phyloP scores from a whole-genome alignment of 371 early-diverging fungal genomes.

The Mortierella sp. region DNA sequence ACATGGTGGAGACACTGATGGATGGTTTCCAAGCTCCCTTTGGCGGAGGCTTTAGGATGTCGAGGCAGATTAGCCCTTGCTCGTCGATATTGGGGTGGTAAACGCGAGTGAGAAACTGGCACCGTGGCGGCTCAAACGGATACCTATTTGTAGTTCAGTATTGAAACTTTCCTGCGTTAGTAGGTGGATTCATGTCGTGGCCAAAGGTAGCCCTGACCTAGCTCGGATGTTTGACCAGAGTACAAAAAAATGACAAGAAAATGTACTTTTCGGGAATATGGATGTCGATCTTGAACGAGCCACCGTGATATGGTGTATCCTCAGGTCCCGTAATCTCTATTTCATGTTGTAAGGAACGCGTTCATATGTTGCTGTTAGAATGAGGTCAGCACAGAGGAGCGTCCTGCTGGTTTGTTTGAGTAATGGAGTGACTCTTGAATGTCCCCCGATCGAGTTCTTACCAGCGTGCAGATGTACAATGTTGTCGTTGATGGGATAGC shows the following conservation, averaged over 20 bases:
- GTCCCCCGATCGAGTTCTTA: not conserved
- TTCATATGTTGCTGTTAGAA: not conserved
- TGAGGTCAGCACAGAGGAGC: not conserved
- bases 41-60: constrained; percentile 43
- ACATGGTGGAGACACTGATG: constrained; percentile 38
- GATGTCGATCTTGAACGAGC: constrained; percentile 50
- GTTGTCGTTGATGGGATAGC: constrained; percentile 50
- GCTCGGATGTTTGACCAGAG: not conserved
- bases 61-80: constrained; percentile 53
- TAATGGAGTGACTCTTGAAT: not conserved
- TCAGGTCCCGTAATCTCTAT: constrained; percentile 44
- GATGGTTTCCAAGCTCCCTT: constrained; percentile 54
- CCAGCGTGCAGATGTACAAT: constrained; percentile 52
- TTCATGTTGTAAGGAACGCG: not conserved
- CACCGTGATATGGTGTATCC: constrained; percentile 46
- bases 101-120: constrained; percentile 46
- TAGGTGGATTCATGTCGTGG: too few relatives aligned
- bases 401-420: not conserved
- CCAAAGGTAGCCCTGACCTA: too few relatives aligned
- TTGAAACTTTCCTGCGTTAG: not conserved
- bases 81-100: constrained; percentile 59
- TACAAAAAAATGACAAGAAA: too few relatives aligned
- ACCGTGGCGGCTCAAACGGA: constrained; percentile 53
- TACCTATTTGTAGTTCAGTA: constrained; percentile 17
- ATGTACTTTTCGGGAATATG: constrained; percentile 48